These are phyloP conservation scores for Mycena indigotica DNA, from an alignment of 768 basidiomycete genomes.

Conservation along the genomic window DNA sequence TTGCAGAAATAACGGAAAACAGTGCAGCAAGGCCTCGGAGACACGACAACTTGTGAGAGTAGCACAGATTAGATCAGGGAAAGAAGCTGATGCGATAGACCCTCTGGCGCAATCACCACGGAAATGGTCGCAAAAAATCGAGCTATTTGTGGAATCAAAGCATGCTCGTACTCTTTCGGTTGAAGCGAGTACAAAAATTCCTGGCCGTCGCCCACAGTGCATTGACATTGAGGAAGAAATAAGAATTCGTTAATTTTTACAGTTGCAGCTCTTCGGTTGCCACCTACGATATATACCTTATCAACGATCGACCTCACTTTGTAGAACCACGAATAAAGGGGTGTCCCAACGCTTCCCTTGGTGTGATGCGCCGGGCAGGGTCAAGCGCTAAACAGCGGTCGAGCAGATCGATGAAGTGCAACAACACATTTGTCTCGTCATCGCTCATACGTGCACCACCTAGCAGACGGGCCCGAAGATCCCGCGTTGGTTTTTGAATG, in stretches of 20 bases:
- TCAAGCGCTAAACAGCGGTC: constrained; percentile 90
- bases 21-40: neutral
- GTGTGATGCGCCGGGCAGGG: constrained; percentile 78
- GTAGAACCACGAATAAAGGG: constrained; percentile 72
- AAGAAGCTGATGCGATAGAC: neutral
- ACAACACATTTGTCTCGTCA: constrained; percentile 79
- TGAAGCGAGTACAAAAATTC: too few relatives aligned
- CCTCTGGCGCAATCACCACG: neutral
- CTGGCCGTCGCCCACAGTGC: neutral
- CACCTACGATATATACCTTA: too few relatives aligned
- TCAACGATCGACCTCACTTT: too few relatives aligned
- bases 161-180: neutral
- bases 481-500: constrained; percentile 77
- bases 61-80: neutral
- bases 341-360: constrained; percentile 84
- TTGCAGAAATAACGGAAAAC: constrained; percentile 3
- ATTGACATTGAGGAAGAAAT: too few relatives aligned
- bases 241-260: too few relatives aligned
- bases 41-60: neutral
- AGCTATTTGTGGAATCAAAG: neutral
- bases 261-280: too few relatives aligned
- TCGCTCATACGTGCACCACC: constrained; percentile 67
- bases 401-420: constrained; percentile 83
- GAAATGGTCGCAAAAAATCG: neutral
- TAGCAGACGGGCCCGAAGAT: constrained; percentile 78